A percentile compares a stretch with the other conserved stretches of the same genome.
These are phyloP conservation scores for Collybiopsis confluens DNA, from an alignment of 768 basidiomycete genomes.

Conservation along the genomic window DNA sequence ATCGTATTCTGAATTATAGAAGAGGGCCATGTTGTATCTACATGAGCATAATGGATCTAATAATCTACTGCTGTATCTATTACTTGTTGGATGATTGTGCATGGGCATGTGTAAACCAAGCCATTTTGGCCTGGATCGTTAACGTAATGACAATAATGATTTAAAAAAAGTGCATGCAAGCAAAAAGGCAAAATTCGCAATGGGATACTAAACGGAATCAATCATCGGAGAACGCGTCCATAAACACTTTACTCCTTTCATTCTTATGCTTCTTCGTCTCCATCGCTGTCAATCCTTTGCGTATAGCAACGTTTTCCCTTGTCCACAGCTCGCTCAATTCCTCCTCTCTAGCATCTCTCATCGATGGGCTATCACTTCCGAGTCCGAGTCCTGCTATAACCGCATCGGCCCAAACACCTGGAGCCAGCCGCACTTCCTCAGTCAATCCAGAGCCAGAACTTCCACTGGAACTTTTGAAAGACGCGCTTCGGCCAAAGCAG, in stretches of 20 bases:
- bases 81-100: background rate
- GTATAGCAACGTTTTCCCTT: constrained; percentile 5
- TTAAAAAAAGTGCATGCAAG: constrained; percentile 1
- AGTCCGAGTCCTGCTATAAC: constrained; percentile 62
- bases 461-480: constrained; percentile 35
- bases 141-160: constrained; percentile 4
- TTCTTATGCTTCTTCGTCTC: background rate
- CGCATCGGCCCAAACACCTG: constrained; percentile 65
- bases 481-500: constrained; percentile 50
- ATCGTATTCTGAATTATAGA: too few relatives aligned
- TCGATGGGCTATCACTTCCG: constrained; percentile 13
- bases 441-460: constrained; percentile 25
- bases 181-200: background rate
- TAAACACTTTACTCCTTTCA: background rate
- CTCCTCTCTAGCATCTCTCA: constrained; percentile 41
- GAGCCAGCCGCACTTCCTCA: constrained; percentile 50
- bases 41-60: too few relatives aligned
- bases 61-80: too few relatives aligned
- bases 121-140: background rate
- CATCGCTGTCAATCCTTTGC: constrained; percentile 4
- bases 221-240: constrained; percentile 7
- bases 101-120: background rate
- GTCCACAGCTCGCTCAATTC: constrained; percentile 33
- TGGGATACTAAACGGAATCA: too few relatives aligned
- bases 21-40: too few relatives aligned